Evolutionary conservation across 768 basidiomycete genomes (phyloP).

Genomic region (Cubamyces lactineus): DNA sequence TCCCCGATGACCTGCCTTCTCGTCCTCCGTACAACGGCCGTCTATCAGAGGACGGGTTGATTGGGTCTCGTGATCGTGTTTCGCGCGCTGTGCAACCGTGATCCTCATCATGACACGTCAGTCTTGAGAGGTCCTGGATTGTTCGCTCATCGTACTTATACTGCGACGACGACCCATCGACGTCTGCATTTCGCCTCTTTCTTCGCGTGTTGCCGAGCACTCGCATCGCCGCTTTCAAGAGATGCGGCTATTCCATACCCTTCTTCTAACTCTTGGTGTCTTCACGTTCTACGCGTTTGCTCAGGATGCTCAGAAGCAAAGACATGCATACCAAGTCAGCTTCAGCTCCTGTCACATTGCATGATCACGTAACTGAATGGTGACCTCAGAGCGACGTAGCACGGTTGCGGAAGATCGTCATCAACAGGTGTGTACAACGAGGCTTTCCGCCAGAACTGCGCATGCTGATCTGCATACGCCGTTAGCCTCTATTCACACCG

Average conservation of each 20-base stretch:
- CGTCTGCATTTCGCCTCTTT: not conserved
- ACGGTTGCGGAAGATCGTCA: constrained; percentile 90
- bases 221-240: constrained; percentile 12
- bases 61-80: constrained; percentile 25
- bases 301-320: constrained; percentile 56
- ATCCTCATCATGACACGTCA: constrained; percentile 29
- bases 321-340: constrained; percentile 72
- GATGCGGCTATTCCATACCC: constrained; percentile 62
- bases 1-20: not conserved
- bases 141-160: constrained; percentile 18
- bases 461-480: not conserved
- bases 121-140: constrained; percentile 2
- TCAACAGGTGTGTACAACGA: constrained; percentile 64
- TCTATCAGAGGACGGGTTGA: constrained; percentile 11
- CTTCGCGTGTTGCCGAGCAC: not conserved
- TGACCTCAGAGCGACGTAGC: constrained; percentile 82
- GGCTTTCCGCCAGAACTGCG: not conserved
- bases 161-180: not conserved
- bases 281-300: constrained; percentile 49
- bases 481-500: constrained; percentile 81
- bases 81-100: constrained; percentile 17
- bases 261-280: constrained; percentile 51
- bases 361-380: constrained; percentile 3
- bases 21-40: not conserved
- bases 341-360: not conserved